phyloP scores from a whole-genome alignment of 805 yeast genomes.

The Metschnikowia kofuensis region DNA sequence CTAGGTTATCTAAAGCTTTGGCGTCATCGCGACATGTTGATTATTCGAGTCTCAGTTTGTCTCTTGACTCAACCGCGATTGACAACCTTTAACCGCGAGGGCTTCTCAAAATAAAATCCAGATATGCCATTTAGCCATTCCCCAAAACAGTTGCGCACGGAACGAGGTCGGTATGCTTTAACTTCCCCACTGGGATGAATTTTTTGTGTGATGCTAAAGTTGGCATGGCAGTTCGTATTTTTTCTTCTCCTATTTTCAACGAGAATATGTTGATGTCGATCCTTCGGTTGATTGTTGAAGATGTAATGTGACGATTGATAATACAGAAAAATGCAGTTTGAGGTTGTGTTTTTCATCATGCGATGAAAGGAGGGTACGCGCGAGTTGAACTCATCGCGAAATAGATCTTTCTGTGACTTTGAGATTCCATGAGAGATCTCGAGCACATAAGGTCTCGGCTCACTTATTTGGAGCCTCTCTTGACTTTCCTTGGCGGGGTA shows the following conservation, averaged over 20 bases:
- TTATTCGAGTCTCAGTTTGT: neutral
- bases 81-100: neutral
- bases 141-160: slow-evolving; percentile 2
- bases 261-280: slow-evolving; percentile 1
- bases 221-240: slow-evolving; percentile 9
- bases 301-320: slow-evolving; percentile 11
- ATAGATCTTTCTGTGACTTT: neutral
- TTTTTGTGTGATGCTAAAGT: slow-evolving; percentile 6
- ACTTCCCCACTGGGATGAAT: neutral
- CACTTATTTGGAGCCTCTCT: slow-evolving; percentile 45
- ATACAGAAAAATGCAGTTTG: slow-evolving; percentile 10
- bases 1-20: neutral
- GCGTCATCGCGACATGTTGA: neutral
- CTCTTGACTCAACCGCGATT: neutral
- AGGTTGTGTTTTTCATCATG: slow-evolving; percentile 1
- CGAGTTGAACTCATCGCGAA: neutral
- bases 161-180: neutral
- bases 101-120: neutral
- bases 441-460: neutral
- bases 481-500: slow-evolving; percentile 59
- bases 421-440: slow-evolving; percentile 1
- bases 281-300: slow-evolving; percentile 9
- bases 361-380: neutral
- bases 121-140: neutral
- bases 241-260: slow-evolving; percentile 1